Percentiles rank a stretch among this genome's conserved stretches.
phyloP scores from a whole-genome alignment of 2,329 filamentous ascomycete species.

The Monosporascus cannonballus region DNA sequence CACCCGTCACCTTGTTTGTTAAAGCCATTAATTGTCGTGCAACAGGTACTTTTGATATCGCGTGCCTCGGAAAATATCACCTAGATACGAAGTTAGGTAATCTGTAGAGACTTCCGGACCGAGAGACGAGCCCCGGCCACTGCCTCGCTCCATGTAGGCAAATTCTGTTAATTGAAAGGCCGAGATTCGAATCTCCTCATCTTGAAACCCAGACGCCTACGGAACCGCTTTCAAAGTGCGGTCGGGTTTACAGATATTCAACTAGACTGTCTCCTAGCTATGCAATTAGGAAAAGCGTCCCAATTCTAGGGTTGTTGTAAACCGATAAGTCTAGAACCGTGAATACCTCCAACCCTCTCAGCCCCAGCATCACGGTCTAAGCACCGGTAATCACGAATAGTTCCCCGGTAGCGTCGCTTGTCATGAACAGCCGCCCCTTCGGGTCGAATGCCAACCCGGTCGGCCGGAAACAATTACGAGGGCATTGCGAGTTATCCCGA shows the following conservation, averaged over 20 bases:
- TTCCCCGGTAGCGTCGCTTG: conserved; percentile 10
- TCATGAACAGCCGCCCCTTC: conserved; percentile 8
- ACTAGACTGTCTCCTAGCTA: neutral
- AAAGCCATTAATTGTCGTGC: neutral
- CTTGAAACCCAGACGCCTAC: no score
- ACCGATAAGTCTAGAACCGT: neutral
- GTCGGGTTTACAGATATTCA: neutral
- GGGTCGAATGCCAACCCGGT: conserved; percentile 44
- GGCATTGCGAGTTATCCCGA: conserved; percentile 45
- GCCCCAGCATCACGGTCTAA: neutral
- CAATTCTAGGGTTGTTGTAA: neutral
- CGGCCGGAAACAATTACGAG: conserved; percentile 54
- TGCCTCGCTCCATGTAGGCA: no score
- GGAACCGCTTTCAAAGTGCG: neutral
- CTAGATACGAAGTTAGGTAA: no score
- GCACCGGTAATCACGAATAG: conserved; percentile 5
- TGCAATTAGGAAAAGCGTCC: neutral
- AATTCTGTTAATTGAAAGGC: no score
- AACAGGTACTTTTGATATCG: no score
- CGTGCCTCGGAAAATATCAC: no score
- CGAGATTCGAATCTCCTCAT: no score
- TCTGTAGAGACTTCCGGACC: no score
- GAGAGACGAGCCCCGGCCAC: no score
- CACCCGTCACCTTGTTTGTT: neutral
- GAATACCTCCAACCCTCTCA: neutral